Evolutionary conservation across 495 filamentous ascomycete species (phyloP).

Genomic region (Endocarpon pusillum): DNA sequence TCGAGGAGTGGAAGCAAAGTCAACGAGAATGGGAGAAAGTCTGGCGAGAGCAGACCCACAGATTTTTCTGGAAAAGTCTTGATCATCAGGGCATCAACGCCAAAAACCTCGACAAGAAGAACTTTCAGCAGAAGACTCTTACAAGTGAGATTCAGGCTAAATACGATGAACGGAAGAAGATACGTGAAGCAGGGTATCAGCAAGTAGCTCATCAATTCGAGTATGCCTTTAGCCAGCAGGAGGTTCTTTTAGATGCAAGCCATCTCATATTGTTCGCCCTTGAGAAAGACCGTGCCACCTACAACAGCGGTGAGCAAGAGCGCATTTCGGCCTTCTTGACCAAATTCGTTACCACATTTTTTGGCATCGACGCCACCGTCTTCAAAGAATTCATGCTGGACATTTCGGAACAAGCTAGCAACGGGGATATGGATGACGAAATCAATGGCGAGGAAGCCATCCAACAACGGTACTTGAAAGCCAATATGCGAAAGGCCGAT

Average conservation of each 20-base stretch:
- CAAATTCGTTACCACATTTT: constrained; percentile 77
- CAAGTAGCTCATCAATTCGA: constrained; percentile 53
- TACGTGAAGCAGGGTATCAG: constrained; percentile 40
- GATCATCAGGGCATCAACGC: constrained; percentile 86
- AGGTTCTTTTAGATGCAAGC: constrained; percentile 65
- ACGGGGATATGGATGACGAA: constrained; percentile 41
- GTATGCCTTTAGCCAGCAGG: constrained; percentile 55
- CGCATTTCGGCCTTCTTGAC: constrained; percentile 70
- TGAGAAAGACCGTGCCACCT: constrained; percentile 37
- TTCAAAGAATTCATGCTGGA: constrained; percentile 65
- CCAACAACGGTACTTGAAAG: constrained; percentile 38
- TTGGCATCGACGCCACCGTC: constrained; percentile 58
- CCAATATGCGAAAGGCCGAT: constrained; percentile 55
- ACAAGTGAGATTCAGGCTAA: constrained; percentile 72
- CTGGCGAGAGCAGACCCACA: constrained; percentile 84
- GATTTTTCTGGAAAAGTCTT: constrained; percentile 84
- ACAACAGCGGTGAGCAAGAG: constrained; percentile 55
- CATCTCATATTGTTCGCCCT: constrained; percentile 63
- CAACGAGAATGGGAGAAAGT: constrained; percentile 98
- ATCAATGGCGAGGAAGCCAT: constrained; percentile 30
- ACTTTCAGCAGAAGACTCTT: constrained; percentile 72
- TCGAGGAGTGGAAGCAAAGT: constrained; percentile 90
- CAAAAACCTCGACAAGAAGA: constrained; percentile 72
- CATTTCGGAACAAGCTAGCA: constrained; percentile 40
- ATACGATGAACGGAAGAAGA: constrained; percentile 64